Evolutionary conservation across 2,329 filamentous ascomycete species (phyloP), one percentile per base, ranked within the genome.

Genomic region (Xylariomycetidae sp.): DNA sequence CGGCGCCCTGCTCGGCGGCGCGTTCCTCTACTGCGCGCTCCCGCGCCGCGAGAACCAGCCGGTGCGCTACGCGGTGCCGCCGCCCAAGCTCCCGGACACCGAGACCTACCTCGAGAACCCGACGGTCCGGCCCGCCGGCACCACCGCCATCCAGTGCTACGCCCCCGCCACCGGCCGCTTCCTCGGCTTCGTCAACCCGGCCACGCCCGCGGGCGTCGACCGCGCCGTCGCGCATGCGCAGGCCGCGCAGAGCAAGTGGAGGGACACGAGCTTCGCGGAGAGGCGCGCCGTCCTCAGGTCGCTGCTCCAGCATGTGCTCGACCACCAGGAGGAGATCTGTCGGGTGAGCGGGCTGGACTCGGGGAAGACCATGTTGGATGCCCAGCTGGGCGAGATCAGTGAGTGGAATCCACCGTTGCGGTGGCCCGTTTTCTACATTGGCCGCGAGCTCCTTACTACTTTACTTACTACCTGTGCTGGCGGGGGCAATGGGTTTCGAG

Each of bases 351-450:
- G 86, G 53, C 71, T 95, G 22, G 92, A 98, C 62, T 93, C 86
- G 25, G 92, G 92, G 43, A 98, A 98, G 71, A 95, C 93, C 2
- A 85, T 90, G 68, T 79, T 96, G 24, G 92, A 98, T 62, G 92
- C 90, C 1, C 81, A 85, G 47, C 79, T 98, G 35, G 92, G 92
- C 32, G 92, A 98, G 70, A 89, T 96, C 43, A 70, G n/a, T n/a
- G n/a, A n/a, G n/a, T n/a, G n/a, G n/a, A n/a, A n/a, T n/a, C n/a
- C n/a, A n/a, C n/a, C n/a, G n/a, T n/a, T n/a, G n/a, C n/a, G n/a
- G n/a, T n/a, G n/a, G n/a, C n/a, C n/a, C n/a, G n/a, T n/a, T n/a
- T n/a, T n/a, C n/a, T n/a, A n/a, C n/a, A n/a, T n/a, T n/a, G n/a
- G n/a, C n/a, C n/a, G n/a, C n/a, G n/a, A n/a, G n/a, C n/a, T n/a